Evolutionary conservation across 2,329 filamentous ascomycete genomes (phyloP).

Genomic region (Penicillium aurantiogriseum): DNA sequence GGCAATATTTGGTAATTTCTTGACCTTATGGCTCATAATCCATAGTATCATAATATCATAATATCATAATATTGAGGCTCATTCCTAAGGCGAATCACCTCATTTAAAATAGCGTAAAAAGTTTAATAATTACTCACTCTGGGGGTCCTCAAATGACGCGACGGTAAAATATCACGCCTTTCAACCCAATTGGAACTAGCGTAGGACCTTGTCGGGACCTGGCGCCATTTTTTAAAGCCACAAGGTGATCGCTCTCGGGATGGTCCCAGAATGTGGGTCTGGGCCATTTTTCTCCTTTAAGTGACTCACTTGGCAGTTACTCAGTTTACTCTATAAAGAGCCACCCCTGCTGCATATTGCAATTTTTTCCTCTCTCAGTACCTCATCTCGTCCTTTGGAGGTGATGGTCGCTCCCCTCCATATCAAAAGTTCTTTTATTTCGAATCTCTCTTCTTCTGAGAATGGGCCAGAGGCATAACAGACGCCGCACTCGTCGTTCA

Average conservation of each 20-base stretch:
- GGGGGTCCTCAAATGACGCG: neutral
- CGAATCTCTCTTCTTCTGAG: conserved; percentile 12
- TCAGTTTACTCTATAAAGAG: conserved; percentile 14
- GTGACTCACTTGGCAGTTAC: conserved; percentile 20
- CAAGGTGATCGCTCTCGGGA: conserved; percentile 11
- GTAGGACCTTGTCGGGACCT: conserved; percentile 1
- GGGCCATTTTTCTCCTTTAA: conserved; percentile 7
- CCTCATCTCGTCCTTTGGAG: conserved; percentile 40
- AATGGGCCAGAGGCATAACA: conserved; percentile 50
- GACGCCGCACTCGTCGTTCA: conserved; percentile 45
- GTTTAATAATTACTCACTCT: neutral
- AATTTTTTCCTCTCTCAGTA: conserved; percentile 13
- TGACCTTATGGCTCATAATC: neutral
- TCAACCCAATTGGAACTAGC: conserved; percentile 2
- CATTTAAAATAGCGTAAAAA: neutral
- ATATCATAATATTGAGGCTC: neutral
- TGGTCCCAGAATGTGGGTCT: conserved; percentile 19
- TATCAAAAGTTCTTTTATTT: conserved; percentile 16
- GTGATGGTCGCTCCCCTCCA: conserved; percentile 40
- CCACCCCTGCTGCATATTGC: conserved; percentile 14
- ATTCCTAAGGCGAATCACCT: neutral
- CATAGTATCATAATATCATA: too few species aligned
- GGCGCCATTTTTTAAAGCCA: conserved; percentile 6
- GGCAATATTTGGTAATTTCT: neutral
- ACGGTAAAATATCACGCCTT: conserved; percentile 19